Evolutionary conservation across 2,329 filamentous ascomycete species (phyloP).

Genomic region (Apiospora malaysiana): DNA sequence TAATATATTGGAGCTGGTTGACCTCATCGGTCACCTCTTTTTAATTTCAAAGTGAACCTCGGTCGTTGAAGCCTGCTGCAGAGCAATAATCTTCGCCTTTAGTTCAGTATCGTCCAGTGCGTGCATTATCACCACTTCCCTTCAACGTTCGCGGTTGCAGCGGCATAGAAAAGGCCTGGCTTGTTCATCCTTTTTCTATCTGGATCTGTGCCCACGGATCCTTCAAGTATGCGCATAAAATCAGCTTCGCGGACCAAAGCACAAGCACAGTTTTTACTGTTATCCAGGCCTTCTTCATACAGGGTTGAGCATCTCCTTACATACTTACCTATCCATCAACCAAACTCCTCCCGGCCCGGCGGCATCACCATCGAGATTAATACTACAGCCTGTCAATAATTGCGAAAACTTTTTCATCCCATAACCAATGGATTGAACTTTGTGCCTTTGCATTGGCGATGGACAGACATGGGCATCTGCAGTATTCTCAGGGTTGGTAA

Average conservation of each 20-base stretch:
- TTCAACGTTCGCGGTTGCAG: background rate
- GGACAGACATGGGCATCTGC: background rate
- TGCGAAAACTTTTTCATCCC: background rate
- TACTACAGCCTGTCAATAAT: conserved; percentile 7
- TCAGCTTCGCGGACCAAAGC: background rate
- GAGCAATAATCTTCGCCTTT: background rate
- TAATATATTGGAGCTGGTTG: conserved; percentile 9
- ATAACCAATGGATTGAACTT: background rate
- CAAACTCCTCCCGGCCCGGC: conserved; percentile 1
- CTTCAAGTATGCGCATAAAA: background rate
- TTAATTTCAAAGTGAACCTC: background rate
- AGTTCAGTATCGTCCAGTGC: background rate
- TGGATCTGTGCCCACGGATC: background rate
- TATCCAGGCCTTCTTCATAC: background rate
- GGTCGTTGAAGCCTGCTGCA: background rate
- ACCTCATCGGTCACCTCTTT: background rate
- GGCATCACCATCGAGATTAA: background rate
- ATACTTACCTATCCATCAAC: background rate
- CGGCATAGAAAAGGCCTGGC: background rate
- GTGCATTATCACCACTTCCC: background rate
- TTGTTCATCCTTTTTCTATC: background rate
- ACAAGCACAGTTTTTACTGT: background rate
- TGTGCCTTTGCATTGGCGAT: conserved; percentile 5
- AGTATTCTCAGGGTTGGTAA: conserved; percentile 21
- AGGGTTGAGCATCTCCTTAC: background rate